phyloP scores from a whole-genome alignment of 768 basidiomycete genomes.

The Phylloporus rhodoxanthus region DNA sequence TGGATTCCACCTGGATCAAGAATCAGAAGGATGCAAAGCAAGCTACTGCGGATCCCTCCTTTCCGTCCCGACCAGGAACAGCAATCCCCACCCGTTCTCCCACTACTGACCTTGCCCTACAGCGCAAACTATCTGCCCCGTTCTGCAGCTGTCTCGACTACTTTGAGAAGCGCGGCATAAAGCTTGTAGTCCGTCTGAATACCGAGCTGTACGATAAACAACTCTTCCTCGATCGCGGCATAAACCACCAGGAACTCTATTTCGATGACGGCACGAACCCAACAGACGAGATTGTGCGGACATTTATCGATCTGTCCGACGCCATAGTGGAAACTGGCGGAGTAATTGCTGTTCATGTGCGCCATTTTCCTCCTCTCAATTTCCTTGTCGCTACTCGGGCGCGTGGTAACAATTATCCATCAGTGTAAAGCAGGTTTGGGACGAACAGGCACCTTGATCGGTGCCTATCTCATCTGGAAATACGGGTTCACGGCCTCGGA shows the following conservation, averaged over 20 bases:
- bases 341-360: conserved; percentile 82
- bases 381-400: conserved; percentile 10
- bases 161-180: conserved; percentile 82
- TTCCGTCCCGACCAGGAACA: conserved; percentile 26
- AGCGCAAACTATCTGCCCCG: conserved; percentile 70
- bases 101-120: conserved; percentile 52
- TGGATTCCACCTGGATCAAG: conserved; percentile 78
- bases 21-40: conserved; percentile 61
- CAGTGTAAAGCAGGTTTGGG: conserved; percentile 97
- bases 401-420: conserved; percentile 17
- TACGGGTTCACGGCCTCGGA: conserved; percentile 95
- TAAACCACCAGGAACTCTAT: conserved; percentile 88
- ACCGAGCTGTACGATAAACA: conserved; percentile 83
- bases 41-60: conserved; percentile 16
- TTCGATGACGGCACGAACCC: conserved; percentile 99
- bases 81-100: conserved; percentile 19
- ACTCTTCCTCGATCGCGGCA: conserved; percentile 77
- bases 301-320: conserved; percentile 85
- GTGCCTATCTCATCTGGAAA: conserved; percentile 98
- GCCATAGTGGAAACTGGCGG: conserved; percentile 69
- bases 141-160: conserved; percentile 91
- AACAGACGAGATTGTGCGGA: conserved; percentile 87
- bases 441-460: conserved; percentile 92
- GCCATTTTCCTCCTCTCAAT: conserved; percentile 26
- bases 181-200: conserved; percentile 89